Conservation (phyloP, 2,329 filamentous ascomycete genomes). For the Sclerotinia glacialis region DNA sequence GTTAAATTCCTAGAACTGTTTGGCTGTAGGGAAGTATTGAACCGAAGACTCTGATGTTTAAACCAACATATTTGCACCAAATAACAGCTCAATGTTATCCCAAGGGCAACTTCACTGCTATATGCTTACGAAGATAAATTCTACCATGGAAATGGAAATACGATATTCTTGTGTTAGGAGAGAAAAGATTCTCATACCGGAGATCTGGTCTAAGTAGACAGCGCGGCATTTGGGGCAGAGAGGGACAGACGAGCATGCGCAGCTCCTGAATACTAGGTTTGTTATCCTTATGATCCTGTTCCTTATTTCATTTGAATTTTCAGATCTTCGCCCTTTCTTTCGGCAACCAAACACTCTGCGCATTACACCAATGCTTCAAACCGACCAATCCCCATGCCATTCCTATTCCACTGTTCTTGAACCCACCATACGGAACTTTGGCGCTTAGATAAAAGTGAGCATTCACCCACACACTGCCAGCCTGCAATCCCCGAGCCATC, state of each 20-base stretch:
- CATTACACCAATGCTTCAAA: slow-evolving; percentile 20
- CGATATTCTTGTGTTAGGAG: not conserved
- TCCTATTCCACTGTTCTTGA: slow-evolving; percentile 40
- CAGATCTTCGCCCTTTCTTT: not conserved
- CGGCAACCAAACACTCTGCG: slow-evolving; percentile 19
- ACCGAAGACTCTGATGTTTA: not conserved
- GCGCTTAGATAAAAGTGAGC: slow-evolving; percentile 48
- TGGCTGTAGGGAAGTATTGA: not conserved
- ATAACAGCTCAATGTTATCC: not conserved
- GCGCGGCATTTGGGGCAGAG: not conserved
- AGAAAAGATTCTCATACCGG: not conserved
- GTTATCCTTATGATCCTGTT: not conserved
- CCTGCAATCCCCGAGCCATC: slow-evolving; percentile 53
- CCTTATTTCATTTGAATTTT: too few species aligned
- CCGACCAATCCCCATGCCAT: slow-evolving; percentile 28
- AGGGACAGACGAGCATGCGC: not conserved
- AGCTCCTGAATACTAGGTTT: not conserved
- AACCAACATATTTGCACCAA: not conserved
- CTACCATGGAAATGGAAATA: not conserved
- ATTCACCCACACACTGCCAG: slow-evolving; percentile 62
- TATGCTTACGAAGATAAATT: rapidly evolving
- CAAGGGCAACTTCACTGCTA: too few species aligned
- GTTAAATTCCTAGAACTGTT: not conserved
- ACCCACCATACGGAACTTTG: slow-evolving; percentile 41
- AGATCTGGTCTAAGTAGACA: not conserved